Evolutionary conservation across 2,329 filamentous ascomycete genomes (phyloP).

Genomic region (Fusarium decemcellulare): DNA sequence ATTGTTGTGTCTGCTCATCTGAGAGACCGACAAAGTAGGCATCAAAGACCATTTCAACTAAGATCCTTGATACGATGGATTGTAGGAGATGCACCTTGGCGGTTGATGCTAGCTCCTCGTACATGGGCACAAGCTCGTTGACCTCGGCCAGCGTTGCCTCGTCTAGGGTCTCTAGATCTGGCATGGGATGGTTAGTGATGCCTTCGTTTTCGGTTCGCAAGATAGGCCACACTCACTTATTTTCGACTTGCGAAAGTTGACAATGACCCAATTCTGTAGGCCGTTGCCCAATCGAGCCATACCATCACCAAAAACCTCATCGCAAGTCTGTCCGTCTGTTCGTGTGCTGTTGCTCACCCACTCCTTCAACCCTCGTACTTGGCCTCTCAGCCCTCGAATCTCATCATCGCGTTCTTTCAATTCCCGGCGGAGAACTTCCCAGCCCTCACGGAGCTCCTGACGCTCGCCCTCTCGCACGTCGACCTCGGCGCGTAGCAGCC

Average conservation of each 20-base stretch:
- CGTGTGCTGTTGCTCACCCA: slow-evolving; percentile 79
- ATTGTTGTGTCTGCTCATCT: slow-evolving; percentile 64
- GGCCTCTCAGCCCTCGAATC: slow-evolving; percentile 66
- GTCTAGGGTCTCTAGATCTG: slow-evolving; percentile 61
- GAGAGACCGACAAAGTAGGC: slow-evolving; percentile 75
- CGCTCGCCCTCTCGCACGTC: slow-evolving; percentile 62
- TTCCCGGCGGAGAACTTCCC: slow-evolving; percentile 62
- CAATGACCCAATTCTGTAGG: slow-evolving; percentile 81
- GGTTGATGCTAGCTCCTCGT: slow-evolving; percentile 65
- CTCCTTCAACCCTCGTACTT: slow-evolving; percentile 78
- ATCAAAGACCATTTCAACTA: slow-evolving; percentile 74
- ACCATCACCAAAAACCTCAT: slow-evolving; percentile 75
- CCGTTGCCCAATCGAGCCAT: slow-evolving; percentile 75
- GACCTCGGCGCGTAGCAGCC: slow-evolving; percentile 65
- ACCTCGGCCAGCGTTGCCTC: slow-evolving; percentile 60
- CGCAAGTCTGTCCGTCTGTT: slow-evolving; percentile 72
- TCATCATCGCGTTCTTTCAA: slow-evolving; percentile 69
- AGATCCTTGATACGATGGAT: slow-evolving; percentile 70
- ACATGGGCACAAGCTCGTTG: slow-evolving; percentile 68
- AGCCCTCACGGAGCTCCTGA: slow-evolving; percentile 64
- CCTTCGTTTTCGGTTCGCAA: not conserved
- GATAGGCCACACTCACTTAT: slow-evolving; percentile 57
- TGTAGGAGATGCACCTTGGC: slow-evolving; percentile 75
- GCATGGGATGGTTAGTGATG: not conserved
- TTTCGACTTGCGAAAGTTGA: slow-evolving; percentile 75